Evolutionary conservation across 208 protist species (phyloP).

Genomic region (Sergeia podlipaevii): DNA sequence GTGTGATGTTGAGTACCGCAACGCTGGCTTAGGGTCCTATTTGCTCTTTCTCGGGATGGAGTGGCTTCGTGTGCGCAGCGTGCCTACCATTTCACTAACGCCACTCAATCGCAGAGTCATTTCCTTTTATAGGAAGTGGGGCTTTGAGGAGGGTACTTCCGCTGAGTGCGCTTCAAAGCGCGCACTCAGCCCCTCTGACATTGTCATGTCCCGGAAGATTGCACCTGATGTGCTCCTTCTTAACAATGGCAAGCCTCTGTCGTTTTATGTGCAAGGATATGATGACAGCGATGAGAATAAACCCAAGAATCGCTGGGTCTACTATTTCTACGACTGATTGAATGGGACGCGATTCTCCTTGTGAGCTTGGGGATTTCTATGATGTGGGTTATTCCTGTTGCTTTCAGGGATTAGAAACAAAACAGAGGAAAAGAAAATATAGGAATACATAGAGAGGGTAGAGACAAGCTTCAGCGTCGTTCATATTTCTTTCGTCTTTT

Average conservation of each 20-base stretch:
- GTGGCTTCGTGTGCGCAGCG: conserved; percentile 20
- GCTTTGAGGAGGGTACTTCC: conserved; percentile 16
- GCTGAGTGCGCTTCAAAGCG: no score
- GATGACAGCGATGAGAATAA: conserved; percentile 3
- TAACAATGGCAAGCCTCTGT: conserved; percentile 17
- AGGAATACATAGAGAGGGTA: background rate
- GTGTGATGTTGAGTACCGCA: conserved; percentile 18
- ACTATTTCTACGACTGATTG: conserved; percentile 14
- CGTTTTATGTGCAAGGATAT: conserved; percentile 16
- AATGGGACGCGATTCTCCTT: no score
- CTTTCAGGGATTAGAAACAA: no score
- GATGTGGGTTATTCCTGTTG: no score
- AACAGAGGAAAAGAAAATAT: background rate
- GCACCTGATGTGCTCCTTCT: conserved; percentile 16
- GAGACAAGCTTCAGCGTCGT: background rate
- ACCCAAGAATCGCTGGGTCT: background rate
- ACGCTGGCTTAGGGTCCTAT: conserved; percentile 35
- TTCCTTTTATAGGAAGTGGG: conserved; percentile 31
- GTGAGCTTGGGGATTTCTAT: no score
- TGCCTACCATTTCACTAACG: conserved; percentile 15
- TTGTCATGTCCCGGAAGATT: conserved; percentile 23
- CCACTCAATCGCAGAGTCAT: conserved; percentile 19
- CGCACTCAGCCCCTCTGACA: background rate
- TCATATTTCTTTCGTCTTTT: background rate
- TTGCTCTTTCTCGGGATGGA: conserved; percentile 50